Base-by-base conservation (phyloP, 1,139 yeast genomes). In the Debaryomyces coudertii region DNA sequence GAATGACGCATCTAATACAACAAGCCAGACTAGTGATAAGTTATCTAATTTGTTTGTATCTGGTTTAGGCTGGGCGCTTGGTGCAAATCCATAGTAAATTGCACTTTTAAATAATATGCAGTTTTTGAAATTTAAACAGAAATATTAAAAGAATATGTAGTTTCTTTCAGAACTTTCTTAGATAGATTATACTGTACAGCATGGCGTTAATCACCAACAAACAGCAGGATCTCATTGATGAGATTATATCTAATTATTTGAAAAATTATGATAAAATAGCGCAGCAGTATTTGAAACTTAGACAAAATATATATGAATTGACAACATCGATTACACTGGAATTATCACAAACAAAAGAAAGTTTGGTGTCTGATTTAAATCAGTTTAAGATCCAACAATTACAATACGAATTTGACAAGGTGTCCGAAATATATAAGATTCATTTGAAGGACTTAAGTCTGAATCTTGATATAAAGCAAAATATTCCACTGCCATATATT, bases 1-100 rank as follows among this genome's bases (percentile, higher is more conserved):
- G n/a, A 64, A 55, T 38, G 73, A 70, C 38, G 73, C 73, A 7
- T 58, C 71, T 11, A 55, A 57, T 14, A 65, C 71, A 11, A 67
- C 73, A 2, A 57, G 58, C 38, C 71, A 71, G 31, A 76, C 76
- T 5, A 65, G 81, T 36, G 83, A 78, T 45, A 80, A 77, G 55
- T 53, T 80, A 6, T 76, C 82, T 5, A 77, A 73, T 49, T 59
- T 82, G 48, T 66, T 82, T 46, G 84, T 78, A 1, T 72, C 80
- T 30, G 86, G 87, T 0, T 63, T 82, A 39, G 87, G 86, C 2
- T 82, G 87, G 87, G 87, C 86, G 1, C 79, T 82, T 50, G 87
- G 87, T 4, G 87, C 87, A 3, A 73, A 68, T 42, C 52, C 53
- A 42, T 16, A 40, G 25, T 41, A 18, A n/a, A 30, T 25, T 20